Evolutionary conservation across 2,329 filamentous ascomycete species (phyloP).

Genomic region (Botrytis galanthina): DNA sequence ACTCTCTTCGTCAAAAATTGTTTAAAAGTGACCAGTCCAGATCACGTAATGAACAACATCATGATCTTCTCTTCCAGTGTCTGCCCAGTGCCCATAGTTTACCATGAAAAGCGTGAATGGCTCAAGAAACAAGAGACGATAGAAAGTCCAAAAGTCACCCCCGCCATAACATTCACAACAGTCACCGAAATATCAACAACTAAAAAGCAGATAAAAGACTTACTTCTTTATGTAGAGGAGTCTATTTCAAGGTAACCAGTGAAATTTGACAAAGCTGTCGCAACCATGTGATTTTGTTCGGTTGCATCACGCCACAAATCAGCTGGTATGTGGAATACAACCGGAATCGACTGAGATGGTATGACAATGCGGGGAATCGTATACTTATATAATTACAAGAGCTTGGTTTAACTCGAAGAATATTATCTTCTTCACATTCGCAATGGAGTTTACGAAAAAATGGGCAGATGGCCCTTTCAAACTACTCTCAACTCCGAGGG

Average conservation of each 20-base stretch:
- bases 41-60: background rate
- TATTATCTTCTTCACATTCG: background rate
- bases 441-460: slow-evolving; percentile 6
- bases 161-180: background rate
- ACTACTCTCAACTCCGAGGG: slow-evolving; percentile 22
- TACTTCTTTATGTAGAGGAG: background rate
- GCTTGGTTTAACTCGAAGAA: background rate
- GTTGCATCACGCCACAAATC: slow-evolving; percentile 18
- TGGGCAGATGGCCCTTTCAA: slow-evolving; percentile 27
- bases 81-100: background rate
- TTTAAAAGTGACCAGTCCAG: background rate
- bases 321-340: slow-evolving; percentile 13
- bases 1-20: background rate
- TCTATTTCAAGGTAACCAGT: background rate
- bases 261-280: background rate
- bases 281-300: background rate
- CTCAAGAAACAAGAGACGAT: background rate
- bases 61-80: background rate
- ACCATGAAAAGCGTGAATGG: no score
- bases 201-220: background rate
- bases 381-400: background rate
- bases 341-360: background rate
- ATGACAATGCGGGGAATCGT: slow-evolving; percentile 5
- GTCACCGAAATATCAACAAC: background rate
- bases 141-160: background rate